Base-by-base conservation (phyloP, 176 grass and related monocot species). In the bread wheat (Triticum aestivum) region DNA sequence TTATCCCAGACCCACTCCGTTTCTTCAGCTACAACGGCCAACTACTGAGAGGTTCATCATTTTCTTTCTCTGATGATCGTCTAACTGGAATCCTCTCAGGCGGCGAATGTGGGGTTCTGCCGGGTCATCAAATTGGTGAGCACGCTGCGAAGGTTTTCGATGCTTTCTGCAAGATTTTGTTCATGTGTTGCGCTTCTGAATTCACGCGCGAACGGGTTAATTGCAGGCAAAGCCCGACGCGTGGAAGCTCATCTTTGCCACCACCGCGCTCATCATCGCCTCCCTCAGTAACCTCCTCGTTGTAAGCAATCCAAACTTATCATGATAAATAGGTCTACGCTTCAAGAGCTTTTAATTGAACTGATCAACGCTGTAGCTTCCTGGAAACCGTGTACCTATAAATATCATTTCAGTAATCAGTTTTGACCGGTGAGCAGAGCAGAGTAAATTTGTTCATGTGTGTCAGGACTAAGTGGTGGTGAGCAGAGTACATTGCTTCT, bases 271-370 rank as follows among this genome's bases (percentile, higher is more conserved):
- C 30, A 63, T 99, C 63, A 42, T 96, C 62, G 97, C 97, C 38
- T 96, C 97, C 45, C 88, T 95, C 63, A 92, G 86, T 30, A 99
- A 86, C 91, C 82, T 99, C 88, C 90, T 99, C 68, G 83, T 99
- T 91, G 97, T 96, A 96, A 73, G 92, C 87, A 88, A 14, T 77
- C 52, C 47, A 74, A 35, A 87, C 85, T 61, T 79, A 12, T 66
- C 84, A 24, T 29, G n/a, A 58, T 21, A 58, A 37, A 44, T 8
- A 5, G 12, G 9, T 79, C 13, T 66, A 84, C n/a, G 70, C 15
- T 6, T 20, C 20, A 20, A 23, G 9, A 12, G 21, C 72, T 18
- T 18, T 37, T 68, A 83, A 75, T 75, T 34, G 21, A 73, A 84
- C 44, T 1, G 51, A n/a, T 24, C 44, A 9, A 51, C 72, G 14